These are phyloP conservation scores for Phytophthora palmivora DNA, from an alignment of 352 stramenopile species.

Conservation along the genomic window DNA sequence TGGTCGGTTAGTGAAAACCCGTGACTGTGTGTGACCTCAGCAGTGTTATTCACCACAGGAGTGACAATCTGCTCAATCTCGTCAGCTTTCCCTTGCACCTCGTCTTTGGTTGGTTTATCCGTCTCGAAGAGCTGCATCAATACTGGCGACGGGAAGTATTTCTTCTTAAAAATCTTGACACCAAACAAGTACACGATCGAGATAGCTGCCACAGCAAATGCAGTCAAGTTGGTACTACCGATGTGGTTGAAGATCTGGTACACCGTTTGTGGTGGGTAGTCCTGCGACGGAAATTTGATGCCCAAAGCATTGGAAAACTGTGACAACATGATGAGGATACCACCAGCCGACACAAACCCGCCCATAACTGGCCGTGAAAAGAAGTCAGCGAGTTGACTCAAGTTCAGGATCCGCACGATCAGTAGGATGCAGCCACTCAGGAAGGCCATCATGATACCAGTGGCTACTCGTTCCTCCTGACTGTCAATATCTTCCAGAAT, in stretches of 20 bases:
- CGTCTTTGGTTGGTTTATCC: conserved; percentile 20
- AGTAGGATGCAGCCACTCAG: conserved; percentile 86
- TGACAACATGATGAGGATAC: conserved; percentile 90
- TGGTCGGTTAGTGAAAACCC: conserved; percentile 57
- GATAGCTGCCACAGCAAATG: conserved; percentile 67
- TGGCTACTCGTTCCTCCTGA: conserved; percentile 52
- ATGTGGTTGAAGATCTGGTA: conserved; percentile 70
- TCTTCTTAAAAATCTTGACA: conserved; percentile 52
- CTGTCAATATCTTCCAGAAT: conserved; percentile 58
- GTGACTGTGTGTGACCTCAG: conserved; percentile 29
- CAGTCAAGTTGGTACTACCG: conserved; percentile 70
- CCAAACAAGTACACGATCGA: conserved; percentile 62
- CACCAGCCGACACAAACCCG: conserved; percentile 90
- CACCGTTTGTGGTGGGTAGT: conserved; percentile 63
- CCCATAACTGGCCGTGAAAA: conserved; percentile 91
- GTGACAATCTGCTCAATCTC: conserved; percentile 23
- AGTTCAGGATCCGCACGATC: conserved; percentile 71
- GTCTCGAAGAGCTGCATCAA: conserved; percentile 44
- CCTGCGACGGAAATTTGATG: conserved; percentile 62
- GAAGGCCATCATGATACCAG: conserved; percentile 68
- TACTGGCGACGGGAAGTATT: conserved; percentile 41
- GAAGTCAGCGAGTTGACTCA: conserved; percentile 90
- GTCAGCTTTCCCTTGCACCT: background rate
- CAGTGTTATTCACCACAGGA: conserved; percentile 8
- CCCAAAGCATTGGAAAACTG: conserved; percentile 88